Conservation (phyloP, 345 rosid genomes). For the Gossypium bickii region DNA sequence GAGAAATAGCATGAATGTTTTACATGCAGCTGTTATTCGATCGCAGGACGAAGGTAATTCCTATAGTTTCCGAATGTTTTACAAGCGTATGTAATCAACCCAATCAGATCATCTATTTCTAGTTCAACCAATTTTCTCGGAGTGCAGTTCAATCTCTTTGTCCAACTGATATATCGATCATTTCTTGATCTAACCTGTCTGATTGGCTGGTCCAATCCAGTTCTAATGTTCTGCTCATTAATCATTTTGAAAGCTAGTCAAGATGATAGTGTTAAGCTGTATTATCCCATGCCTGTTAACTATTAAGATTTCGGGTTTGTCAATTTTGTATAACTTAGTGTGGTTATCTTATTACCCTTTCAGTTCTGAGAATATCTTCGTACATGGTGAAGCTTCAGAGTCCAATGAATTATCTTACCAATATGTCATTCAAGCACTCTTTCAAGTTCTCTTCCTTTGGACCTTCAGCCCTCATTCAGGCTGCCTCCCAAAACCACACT, state of each 20-base stretch:
- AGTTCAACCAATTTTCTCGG: too few relatives aligned
- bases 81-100: background rate
- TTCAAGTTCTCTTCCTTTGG: background rate
- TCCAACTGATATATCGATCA: too few relatives aligned
- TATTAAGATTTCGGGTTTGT: too few relatives aligned
- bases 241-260: too few relatives aligned
- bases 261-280: too few relatives aligned
- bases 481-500: background rate
- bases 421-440: slow-evolving; percentile 5
- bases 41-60: slow-evolving; percentile 12
- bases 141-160: too few relatives aligned
- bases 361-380: background rate
- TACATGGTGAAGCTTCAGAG: background rate
- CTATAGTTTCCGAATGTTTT: background rate
- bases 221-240: too few relatives aligned
- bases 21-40: slow-evolving; percentile 26
- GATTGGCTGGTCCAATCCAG: too few relatives aligned
- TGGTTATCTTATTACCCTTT: background rate
- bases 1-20: slow-evolving; percentile 18
- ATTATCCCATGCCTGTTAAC: too few relatives aligned
- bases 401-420: slow-evolving; percentile 1
- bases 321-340: too few relatives aligned
- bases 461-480: background rate
- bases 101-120: too few relatives aligned
- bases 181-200: too few relatives aligned